A percentile compares a stretch with the other conserved stretches of the same genome.
These are phyloP conservation scores for Entomortierella beljakovae DNA, from an alignment of 192 early-diverging fungal genomes.

Conservation along the genomic window DNA sequence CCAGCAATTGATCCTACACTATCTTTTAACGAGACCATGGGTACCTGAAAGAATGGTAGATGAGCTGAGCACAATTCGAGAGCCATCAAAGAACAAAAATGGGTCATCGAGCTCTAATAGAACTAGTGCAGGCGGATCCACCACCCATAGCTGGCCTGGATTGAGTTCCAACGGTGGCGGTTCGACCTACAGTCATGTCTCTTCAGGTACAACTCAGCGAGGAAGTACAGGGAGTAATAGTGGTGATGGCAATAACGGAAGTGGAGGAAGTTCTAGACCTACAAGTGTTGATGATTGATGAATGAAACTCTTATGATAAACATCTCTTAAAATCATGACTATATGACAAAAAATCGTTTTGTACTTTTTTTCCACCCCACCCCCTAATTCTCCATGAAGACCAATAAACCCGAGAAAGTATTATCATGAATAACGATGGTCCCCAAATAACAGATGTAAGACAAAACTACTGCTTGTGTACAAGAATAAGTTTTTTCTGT, in stretches of 20 bases:
- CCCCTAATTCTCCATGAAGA: too few species aligned
- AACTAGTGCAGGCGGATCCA: constrained; percentile 30
- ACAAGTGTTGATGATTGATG: constrained; percentile 53
- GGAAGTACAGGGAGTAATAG: constrained; percentile 53
- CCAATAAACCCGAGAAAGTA: too few species aligned
- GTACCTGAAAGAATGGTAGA: constrained; percentile 81
- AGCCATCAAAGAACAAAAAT: constrained; percentile 66
- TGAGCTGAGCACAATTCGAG: constrained; percentile 72
- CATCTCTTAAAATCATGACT: too few species aligned
- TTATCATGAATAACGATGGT: too few species aligned
- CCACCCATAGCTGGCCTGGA: constrained; percentile 47
- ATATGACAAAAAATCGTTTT: too few species aligned
- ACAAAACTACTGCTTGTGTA: too few species aligned
- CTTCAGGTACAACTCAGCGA: constrained; percentile 39
- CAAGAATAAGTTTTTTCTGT: too few species aligned
- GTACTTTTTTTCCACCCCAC: too few species aligned
- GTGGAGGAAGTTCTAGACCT: constrained; percentile 38
- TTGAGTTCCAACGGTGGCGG: constrained; percentile 8
- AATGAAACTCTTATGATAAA: too few species aligned
- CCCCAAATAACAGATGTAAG: too few species aligned
- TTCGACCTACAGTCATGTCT: constrained; percentile 42
- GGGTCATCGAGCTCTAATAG: constrained; percentile 6
- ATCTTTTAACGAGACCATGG: constrained; percentile 79
- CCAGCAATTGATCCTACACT: constrained; percentile 75
- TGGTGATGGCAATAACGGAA: constrained; percentile 42